These are phyloP conservation scores for Apiospora phragmitis DNA, from an alignment of 2,329 filamentous ascomycete species.

Conservation along the genomic window DNA sequence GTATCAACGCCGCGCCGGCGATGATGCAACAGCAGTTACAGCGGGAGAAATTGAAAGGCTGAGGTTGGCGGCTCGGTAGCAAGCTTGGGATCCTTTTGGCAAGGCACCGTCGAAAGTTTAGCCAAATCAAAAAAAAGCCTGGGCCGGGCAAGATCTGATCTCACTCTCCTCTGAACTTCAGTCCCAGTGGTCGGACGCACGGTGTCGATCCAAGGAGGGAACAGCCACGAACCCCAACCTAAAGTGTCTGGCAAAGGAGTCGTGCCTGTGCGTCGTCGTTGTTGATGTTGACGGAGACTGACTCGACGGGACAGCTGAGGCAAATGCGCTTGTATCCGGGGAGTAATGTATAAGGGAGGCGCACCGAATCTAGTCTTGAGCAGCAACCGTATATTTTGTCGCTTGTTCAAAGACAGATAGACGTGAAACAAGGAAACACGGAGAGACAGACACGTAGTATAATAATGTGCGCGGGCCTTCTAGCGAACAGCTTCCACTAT, in stretches of 20 bases:
- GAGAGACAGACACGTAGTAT: constrained; percentile 6
- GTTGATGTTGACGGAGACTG: neutral
- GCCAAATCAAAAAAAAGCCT: constrained; percentile 6
- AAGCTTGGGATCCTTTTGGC: constrained; percentile 6
- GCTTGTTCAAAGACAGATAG: constrained; percentile 6
- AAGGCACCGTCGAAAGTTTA: constrained; percentile 8
- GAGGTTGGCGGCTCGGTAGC: constrained; percentile 5
- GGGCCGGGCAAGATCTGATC: constrained; percentile 5
- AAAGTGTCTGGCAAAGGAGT: neutral
- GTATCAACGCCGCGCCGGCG: constrained; percentile 1
- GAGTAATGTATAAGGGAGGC: neutral
- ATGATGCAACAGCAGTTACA: constrained; percentile 8
- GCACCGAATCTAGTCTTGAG: neutral
- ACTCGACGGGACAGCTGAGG: neutral
- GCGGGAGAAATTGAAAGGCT: neutral
- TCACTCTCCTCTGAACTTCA: constrained; percentile 6
- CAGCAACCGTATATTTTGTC: constrained; percentile 4
- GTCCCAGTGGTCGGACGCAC: constrained; percentile 5
- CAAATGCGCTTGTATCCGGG: neutral
- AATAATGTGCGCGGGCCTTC: constrained; percentile 11
- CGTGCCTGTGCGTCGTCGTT: neutral
- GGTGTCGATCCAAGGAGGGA: constrained; percentile 1
- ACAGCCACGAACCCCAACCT: constrained; percentile 7
- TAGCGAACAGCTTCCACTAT: constrained; percentile 11
- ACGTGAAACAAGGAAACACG: constrained; percentile 6